Base-by-base conservation (phyloP, 345 rosid species). In the Gynandropsis gynandra region DNA sequence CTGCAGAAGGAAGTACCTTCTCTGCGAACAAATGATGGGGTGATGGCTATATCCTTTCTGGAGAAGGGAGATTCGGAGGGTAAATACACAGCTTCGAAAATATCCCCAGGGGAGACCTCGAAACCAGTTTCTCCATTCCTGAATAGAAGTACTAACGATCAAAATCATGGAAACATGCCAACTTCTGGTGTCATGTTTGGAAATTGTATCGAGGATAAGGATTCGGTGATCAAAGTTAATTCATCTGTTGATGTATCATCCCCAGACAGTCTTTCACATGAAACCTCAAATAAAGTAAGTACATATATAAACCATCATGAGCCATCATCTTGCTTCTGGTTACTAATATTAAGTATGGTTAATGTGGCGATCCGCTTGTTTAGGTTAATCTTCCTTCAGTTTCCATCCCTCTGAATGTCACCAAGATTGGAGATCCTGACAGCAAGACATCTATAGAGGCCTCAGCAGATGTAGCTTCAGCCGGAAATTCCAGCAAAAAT, bases 271-370 rank as follows among this genome's bases (percentile, higher is more conserved):
- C 5, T 24, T 24, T 24, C 29, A 24, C 29, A 24, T 24, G 29
- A 24, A 5, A 24, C 29, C 27, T 61, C 68, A 46, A 61, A 50
- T 38, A 64, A 71, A 80, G 90, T 88, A 66, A 65, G 17, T 65
- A 17, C 54, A 37, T 19, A 11, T 2, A 47, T 53, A 33, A 48
- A 46, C 10, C 18, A 17, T 46, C 47, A 17, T 11, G 11, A 14
- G 38, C 15, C 16, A 36, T 36, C 39, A 33, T 52, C 49, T 44
- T 31, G 54, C 18, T 40, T 56, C 10, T 19, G 45, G 52, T 50
- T 29, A 33, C 37, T 10, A 24, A 16, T 43, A 63, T 44, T 59
- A 74, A 47, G 63, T 29, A 5, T 57, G 36, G 5, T 37, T 12
- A 58, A 60, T 42, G 39, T 1, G 37, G 44, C 41, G 5, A 24